A percentile compares a stretch with the other conserved stretches of the same genome.
These are phyloP conservation scores for Collybiopsis confluens DNA, from an alignment of 768 basidiomycete species.

Conservation along the genomic window DNA sequence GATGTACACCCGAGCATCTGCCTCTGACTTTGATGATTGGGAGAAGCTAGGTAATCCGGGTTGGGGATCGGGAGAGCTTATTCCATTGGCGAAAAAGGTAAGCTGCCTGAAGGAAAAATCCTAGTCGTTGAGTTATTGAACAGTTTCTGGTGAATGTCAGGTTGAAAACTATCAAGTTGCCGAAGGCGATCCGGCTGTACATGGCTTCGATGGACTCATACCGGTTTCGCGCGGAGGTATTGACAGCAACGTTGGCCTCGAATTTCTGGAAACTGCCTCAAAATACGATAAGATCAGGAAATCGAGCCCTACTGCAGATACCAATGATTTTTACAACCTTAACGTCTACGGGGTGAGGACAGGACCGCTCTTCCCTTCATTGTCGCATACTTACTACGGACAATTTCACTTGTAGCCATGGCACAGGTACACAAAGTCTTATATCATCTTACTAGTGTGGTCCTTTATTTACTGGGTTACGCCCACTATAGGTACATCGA, in stretches of 20 bases:
- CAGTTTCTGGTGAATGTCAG: constrained; percentile 16
- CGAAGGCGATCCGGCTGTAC: constrained; percentile 19
- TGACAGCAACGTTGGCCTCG: constrained; percentile 27
- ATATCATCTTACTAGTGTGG: too few species aligned
- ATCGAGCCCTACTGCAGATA: constrained; percentile 22
- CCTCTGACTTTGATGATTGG: constrained; percentile 48
- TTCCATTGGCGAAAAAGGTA: constrained; percentile 44
- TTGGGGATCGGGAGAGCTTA: constrained; percentile 39
- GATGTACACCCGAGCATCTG: constrained; percentile 39
- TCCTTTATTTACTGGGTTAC: too few species aligned
- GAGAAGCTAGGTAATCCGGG: constrained; percentile 34
- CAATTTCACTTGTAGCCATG: neutral
- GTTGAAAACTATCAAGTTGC: constrained; percentile 34
- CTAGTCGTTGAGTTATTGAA: too few species aligned
- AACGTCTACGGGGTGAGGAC: constrained; percentile 30
- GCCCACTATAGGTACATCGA: constrained; percentile 38
- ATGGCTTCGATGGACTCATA: constrained; percentile 34
- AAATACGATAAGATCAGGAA: constrained; percentile 31
- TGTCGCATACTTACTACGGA: too few species aligned
- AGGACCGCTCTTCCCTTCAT: too few species aligned
- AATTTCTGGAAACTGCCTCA: constrained; percentile 32
- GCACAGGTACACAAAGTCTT: too few species aligned
- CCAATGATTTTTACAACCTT: constrained; percentile 24
- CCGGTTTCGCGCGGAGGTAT: constrained; percentile 32
- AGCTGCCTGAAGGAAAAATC: too few species aligned